A percentile compares a stretch with the other conserved stretches of the same genome.
Conservation (phyloP, 352 stramenopile genomes). For the Blastocystis sp. region DNA sequence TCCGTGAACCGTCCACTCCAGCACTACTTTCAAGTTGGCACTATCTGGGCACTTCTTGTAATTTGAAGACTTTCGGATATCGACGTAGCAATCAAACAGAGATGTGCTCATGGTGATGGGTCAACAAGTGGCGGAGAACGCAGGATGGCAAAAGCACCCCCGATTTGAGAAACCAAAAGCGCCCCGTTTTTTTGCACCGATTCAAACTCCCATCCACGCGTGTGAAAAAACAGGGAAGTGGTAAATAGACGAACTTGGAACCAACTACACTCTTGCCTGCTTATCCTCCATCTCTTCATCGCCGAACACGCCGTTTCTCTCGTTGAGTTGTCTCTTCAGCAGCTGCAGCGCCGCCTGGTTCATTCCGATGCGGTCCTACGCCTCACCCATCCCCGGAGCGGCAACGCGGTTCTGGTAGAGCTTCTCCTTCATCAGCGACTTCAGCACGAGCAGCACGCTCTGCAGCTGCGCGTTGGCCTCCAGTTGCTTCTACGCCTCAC, state of each 20-base stretch:
- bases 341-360: conserved; percentile 66
- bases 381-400: background rate
- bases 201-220: background rate
- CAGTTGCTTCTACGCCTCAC: conserved; percentile 38
- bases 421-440: conserved; percentile 55
- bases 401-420: conserved; percentile 44
- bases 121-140: background rate
- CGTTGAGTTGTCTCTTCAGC: conserved; percentile 66
- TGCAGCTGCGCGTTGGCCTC: conserved; percentile 42
- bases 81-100: conserved; percentile 52
- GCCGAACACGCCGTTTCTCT: conserved; percentile 39
- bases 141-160: background rate
- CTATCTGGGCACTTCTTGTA: conserved; percentile 50
- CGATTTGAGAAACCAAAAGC: background rate
- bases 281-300: conserved; percentile 50
- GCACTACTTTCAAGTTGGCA: conserved; percentile 10
- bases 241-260: conserved; percentile 34
- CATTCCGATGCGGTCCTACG: conserved; percentile 57
- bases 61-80: conserved; percentile 60
- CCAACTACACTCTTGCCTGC: background rate
- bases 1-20: background rate
- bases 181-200: background rate
- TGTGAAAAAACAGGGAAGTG: conserved; percentile 36
- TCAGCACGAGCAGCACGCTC: conserved; percentile 9
- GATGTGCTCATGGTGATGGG: conserved; percentile 22